Evolutionary conservation across 2,329 filamentous ascomycete genomes (phyloP), one percentile per base, ranked within the genome.

Genomic region (Periglandula ipomoeae): DNA sequence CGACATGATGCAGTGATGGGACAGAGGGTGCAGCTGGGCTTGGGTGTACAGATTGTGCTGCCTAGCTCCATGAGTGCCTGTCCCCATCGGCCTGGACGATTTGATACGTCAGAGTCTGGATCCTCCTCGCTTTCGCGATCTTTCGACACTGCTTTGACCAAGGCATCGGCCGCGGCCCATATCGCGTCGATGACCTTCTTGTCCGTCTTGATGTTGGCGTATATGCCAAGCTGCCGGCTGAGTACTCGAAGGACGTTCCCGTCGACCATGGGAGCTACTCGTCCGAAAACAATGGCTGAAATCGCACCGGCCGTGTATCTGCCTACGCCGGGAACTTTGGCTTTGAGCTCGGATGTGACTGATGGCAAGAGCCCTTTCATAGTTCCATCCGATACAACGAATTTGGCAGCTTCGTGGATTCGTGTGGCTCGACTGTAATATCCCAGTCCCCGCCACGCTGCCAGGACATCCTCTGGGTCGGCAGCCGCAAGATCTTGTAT

Each of bases 41-140:
- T 76, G 0, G 80, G 79, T 6, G 72, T 72, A 55, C 80, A 84
- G 2, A 83, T 59, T 0, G 80, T 84, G 53, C 78, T 82, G 3
- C 80, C 80, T 4, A 84, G 67, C 57, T 84, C 80, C 80, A 84
- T 84, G 23, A 84, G 62, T 1, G 76, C 80, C 58, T 84, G 80
- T 0, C 81, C 81, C 80, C 79, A 83, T 51, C 73, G 63, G 0
- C 79, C 79, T 0, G 80, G 79, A 20, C 74, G 61, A 46, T 76
- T 70, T 20, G 62, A 55, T 0, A 58, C 57, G 5, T 62, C 58
- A 2, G 59, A 54, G 8, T 53, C 51, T 0, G 22, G 5, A 30
- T 50, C 55, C 8, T 52, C 53, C 0, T 52, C 55, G 0, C 54
- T 55, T 0, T 56, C 53, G 1, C 54, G 56, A 47, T 74, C 73